Evolutionary conservation across 2,329 filamentous ascomycete species (phyloP), one percentile per base, ranked within the genome.

Genomic region (Claviceps digitariae): DNA sequence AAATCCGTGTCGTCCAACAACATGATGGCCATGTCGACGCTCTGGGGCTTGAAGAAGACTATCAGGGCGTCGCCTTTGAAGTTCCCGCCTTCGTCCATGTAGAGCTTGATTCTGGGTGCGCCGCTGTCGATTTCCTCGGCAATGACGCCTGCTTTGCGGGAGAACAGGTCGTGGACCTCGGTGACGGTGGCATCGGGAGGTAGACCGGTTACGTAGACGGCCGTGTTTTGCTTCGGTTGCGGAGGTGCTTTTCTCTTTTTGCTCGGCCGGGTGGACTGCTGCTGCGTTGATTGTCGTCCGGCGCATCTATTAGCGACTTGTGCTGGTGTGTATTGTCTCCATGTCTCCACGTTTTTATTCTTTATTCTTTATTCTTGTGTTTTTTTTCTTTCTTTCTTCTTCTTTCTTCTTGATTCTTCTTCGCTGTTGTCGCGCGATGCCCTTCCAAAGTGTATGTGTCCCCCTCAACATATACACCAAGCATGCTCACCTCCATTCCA

Each of bases 31-130:
- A 90, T 84, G 44, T 86, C 74, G 55, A 98, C 91, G n/a, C 87
- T 94, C 64, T 95, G 90, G 0, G 90, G 86, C 61, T 93, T 88
- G 77, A 95, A 96, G 71, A 94, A 98, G 38, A 97, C 87, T 52
- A 98, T 75, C 34, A 98, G 76, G 2, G 88, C 90, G 65, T 97
- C 90, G 56, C 93, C 93, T 66, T 96, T 97, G 76, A 95, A 95
- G 17, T 82, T 79, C 21, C 90, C 93, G 1, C 83, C 71, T 1
- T 86, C 81, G 65, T 96, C 84, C 21, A 76, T 81, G 70, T 98
- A 98, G 68, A 98, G 81, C 72, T 95, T 97, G 70, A 98, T 91
- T 40, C 93, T 84, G 46, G 89, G 88, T 47, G 83, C 80, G 54
- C 88, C 87, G 62, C 83, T 90, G 63, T 96, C 90, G 58, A 95